Evolutionary conservation across 179 eudicot genomes (phyloP), one percentile per base, ranked within the genome.

Genomic region (Pouteria campechiana): DNA sequence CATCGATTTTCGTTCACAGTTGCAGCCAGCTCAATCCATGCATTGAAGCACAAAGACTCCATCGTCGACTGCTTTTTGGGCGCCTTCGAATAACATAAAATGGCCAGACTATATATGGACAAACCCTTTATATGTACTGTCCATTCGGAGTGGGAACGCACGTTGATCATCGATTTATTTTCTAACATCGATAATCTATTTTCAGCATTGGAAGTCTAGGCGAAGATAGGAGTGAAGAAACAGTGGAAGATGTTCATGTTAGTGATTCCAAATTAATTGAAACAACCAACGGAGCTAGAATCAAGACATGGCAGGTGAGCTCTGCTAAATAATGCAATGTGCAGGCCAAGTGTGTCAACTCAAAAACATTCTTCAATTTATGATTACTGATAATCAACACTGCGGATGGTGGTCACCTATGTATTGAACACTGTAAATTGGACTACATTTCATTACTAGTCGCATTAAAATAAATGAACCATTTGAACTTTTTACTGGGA

Each of bases 171-270:
- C 7, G 21, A 1, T 17, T 36, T 13, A 17, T 12, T 32, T 33
- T 3, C 6, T 29, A 7, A 12, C 35, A 19, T 18, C 11, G n/a
- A 37, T 14, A 17, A 10, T 32, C 8, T 30, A 4, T 22, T 36
- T 17, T 25, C 46, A 77, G 80, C 44, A 56, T 77, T 35, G 85
- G 85, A 44, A 77, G 77, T 44, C 54, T 77, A 52, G 84, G 84
- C 5, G 46, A 23, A 22, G 15, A 60, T 32, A 76, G 79, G 41
- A 22, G 24, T 2, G 8, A 47, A 3, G 77, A 67, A 2, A 47
- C 41, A 22, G 77, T 77, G 23, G 76, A 70, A 43, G 13, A 60
- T 27, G 50, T 77, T 15, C 42, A 48, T 10, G 65, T 73, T 3
- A 52, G 48, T 7, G 67, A 74, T 33, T 63, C 62, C 17, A 60